Evolutionary conservation across 805 yeast genomes (phyloP), one percentile per base, ranked within the genome.

Genomic region (Soucietia sequanensis): DNA sequence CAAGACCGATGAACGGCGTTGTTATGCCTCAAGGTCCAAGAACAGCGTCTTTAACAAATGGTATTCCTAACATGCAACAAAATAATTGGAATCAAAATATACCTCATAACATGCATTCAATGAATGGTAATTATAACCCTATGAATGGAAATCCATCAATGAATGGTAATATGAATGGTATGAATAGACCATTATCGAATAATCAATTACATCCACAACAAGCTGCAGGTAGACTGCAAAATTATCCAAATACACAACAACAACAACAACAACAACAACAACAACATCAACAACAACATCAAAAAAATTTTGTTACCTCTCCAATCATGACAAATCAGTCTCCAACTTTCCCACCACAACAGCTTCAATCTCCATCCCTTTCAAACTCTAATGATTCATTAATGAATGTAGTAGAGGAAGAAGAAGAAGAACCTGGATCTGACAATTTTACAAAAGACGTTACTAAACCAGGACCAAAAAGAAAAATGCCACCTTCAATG

Each of bases 351-450:
- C 26, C 22, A 3, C 14, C 3, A 20, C 34, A 21, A 11, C 25
- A 28, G 19, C 43, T n/a, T n/a, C n/a, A n/a, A n/a, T n/a, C n/a
- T n/a, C n/a, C n/a, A n/a, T n/a, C n/a, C n/a, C n/a, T n/a, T n/a
- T n/a, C n/a, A n/a, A n/a, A n/a, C 27, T 56, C 65, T 5, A 58
- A 45, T 37, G 68, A 62, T 35, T 60, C 65, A 5, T 42, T 60
- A 15, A 56, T 52, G 56, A 55, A 60, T 38, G 65, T 60, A 2
- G 53, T 52, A 2, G 66, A 60, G 37, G 68, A 62, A 45, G 61
- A 52, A n/a, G 67, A 60, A 24, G 65, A 60, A 27, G 52, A 48
- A 5, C 37, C 31, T 10, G 29, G 8, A 19, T 4, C 30, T 30
- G 13, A 14, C n/a, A 24, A 14, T 5, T 12, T 24, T 10, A 10